Percentiles rank a stretch among this genome's conserved stretches.
Conservation (phyloP, 163 green algal genomes). For the Scenedesmus sp. region DNA sequence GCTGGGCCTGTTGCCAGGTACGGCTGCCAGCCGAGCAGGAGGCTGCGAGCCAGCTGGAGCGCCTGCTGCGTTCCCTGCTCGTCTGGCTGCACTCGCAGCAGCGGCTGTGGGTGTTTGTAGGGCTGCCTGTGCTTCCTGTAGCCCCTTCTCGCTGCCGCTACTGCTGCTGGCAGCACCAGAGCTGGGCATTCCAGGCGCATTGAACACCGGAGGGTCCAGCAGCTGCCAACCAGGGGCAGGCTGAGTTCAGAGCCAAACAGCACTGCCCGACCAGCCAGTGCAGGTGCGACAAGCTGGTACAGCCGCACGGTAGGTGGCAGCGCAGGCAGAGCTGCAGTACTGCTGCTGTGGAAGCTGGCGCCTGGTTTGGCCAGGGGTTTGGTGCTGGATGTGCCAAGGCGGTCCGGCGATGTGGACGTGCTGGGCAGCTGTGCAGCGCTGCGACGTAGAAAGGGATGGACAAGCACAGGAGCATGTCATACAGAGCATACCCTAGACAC, state of each 20-base stretch:
- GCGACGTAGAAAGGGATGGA: neutral
- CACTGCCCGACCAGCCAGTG: slow-evolving; percentile 51
- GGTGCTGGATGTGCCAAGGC: neutral
- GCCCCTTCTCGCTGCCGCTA: neutral
- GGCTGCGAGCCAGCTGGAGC: neutral
- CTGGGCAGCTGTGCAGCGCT: neutral
- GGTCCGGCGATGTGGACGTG: neutral
- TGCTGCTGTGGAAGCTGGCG: neutral
- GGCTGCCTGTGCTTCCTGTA: neutral
- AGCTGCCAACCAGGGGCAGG: slow-evolving; percentile 63
- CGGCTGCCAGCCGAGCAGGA: neutral
- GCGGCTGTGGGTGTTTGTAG: neutral
- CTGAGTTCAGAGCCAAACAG: slow-evolving; percentile 65
- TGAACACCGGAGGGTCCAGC: slow-evolving; percentile 66
- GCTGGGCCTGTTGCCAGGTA: neutral
- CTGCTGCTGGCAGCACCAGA: neutral
- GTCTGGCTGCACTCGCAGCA: neutral
- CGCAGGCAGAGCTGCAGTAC: neutral
- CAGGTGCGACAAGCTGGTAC: slow-evolving; percentile 57
- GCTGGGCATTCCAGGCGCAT: slow-evolving; percentile 11
- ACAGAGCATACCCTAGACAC: neutral
- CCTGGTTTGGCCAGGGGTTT: neutral
- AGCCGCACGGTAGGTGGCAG: slow-evolving; percentile 35
- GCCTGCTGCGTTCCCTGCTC: neutral
- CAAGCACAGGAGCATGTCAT: neutral